Conservation (phyloP, 1,139 yeast species). For the Scheffersomyces segobiensis region DNA sequence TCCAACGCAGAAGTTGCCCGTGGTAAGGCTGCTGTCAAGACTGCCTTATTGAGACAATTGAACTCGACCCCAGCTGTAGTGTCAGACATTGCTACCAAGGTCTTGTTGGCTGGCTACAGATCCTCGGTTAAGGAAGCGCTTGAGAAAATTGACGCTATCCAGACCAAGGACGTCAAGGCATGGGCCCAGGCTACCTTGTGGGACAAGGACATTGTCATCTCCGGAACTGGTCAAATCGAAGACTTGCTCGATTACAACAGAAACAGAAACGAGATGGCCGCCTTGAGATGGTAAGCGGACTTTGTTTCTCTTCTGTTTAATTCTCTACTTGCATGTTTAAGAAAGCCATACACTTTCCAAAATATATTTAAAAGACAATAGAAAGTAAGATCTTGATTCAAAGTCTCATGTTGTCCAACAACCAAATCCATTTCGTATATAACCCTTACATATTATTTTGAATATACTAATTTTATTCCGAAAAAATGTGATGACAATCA, state of each 20-base stretch:
- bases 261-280: conserved; percentile 83
- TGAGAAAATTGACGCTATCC: conserved; percentile 62
- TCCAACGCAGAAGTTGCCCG: conserved; percentile 77
- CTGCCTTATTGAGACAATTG: conserved; percentile 52
- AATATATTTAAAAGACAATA: background rate
- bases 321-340: background rate
- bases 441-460: background rate
- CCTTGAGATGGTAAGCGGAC: conserved; percentile 64
- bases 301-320: conserved; percentile 1
- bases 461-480: background rate
- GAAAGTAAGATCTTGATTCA: background rate
- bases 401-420: background rate
- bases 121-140: conserved; percentile 60
- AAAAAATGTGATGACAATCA: no score
- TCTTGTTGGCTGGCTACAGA: conserved; percentile 62
- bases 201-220: conserved; percentile 82
- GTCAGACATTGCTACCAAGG: conserved; percentile 58
- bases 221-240: conserved; percentile 86
- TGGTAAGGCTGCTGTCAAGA: conserved; percentile 71
- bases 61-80: conserved; percentile 52
- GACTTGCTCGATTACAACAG: conserved; percentile 79
- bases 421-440: background rate
- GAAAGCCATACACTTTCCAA: background rate
- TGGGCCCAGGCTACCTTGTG: conserved; percentile 78
- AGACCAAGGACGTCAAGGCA: conserved; percentile 58